Percentiles rank a stretch among this genome's conserved stretches.
phyloP scores from a whole-genome alignment of 257 asterid genomes.

The Lithospermum erythrorhizon region DNA sequence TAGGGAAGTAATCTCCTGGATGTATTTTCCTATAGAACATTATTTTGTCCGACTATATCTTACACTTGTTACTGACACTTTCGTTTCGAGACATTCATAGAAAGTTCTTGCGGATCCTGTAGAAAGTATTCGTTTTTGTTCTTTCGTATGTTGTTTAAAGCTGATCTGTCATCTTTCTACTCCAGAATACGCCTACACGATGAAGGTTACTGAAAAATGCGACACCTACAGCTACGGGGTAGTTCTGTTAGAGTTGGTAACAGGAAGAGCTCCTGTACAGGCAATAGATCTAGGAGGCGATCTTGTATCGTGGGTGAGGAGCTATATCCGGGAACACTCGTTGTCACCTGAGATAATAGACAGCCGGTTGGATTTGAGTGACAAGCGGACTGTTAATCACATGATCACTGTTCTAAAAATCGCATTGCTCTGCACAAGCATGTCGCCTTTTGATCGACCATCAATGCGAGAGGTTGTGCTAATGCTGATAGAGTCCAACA shows the following conservation, averaged over 20 bases:
- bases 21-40: no score
- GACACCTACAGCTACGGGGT: slow-evolving; percentile 92
- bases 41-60: no score
- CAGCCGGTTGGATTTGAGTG: slow-evolving; percentile 41
- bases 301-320: slow-evolving; percentile 61
- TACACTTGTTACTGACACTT: no score
- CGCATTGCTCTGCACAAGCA: slow-evolving; percentile 69
- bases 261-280: slow-evolving; percentile 87
- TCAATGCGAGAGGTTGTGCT: slow-evolving; percentile 78
- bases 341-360: slow-evolving; percentile 60
- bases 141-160: background rate
- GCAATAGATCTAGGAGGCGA: slow-evolving; percentile 83
- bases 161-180: background rate
- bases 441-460: slow-evolving; percentile 71
- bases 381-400: slow-evolving; percentile 41
- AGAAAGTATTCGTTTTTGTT: background rate
- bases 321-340: slow-evolving; percentile 42
- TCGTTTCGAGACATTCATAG: no score
- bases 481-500: slow-evolving; percentile 72
- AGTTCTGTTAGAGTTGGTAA: slow-evolving; percentile 71
- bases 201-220: slow-evolving; percentile 90
- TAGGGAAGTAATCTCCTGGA: background rate
- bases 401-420: slow-evolving; percentile 66
- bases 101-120: background rate
- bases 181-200: slow-evolving; percentile 90